Percentiles rank a stretch among this genome's conserved stretches.
Conservation (phyloP, 768 basidiomycete species). For the Phaffia tasmanica region DNA sequence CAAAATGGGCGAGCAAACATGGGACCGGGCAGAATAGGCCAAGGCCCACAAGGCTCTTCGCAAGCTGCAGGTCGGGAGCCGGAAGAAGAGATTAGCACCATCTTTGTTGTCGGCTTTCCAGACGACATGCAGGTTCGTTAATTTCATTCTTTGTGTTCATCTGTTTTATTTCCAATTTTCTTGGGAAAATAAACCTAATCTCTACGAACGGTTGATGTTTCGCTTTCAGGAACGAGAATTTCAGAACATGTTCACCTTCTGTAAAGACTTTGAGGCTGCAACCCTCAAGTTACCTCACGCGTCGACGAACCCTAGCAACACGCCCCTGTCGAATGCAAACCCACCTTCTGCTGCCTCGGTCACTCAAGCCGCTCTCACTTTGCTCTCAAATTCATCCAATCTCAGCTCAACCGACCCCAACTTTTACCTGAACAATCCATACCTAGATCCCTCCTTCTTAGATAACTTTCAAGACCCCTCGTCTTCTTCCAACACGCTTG, state of each 20-base stretch:
- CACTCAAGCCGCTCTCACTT: background rate
- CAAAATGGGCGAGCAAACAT: background rate
- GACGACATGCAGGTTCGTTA: slow-evolving; percentile 88
- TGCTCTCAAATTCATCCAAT: background rate
- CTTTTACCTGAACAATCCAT: slow-evolving; percentile 6
- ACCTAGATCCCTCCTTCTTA: background rate
- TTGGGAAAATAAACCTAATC: background rate
- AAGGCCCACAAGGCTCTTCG: slow-evolving; percentile 23
- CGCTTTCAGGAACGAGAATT: slow-evolving; percentile 82
- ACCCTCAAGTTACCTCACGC: slow-evolving; percentile 77
- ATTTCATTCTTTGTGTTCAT: no score
- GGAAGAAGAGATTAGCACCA: slow-evolving; percentile 81
- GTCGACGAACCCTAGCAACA: slow-evolving; percentile 1
- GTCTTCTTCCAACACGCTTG: slow-evolving; percentile 16
- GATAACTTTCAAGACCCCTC: background rate
- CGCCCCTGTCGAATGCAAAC: slow-evolving; percentile 7
- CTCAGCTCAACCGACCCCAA: background rate
- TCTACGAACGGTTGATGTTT: slow-evolving; percentile 28
- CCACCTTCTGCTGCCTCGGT: slow-evolving; percentile 6
- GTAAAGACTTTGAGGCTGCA: slow-evolving; percentile 88
- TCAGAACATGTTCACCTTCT: slow-evolving; percentile 98
- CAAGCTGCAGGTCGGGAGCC: slow-evolving; percentile 28
- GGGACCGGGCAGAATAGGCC: slow-evolving; percentile 6
- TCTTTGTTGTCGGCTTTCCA: slow-evolving; percentile 97
- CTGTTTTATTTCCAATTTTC: background rate